Evolutionary conservation across 2,329 filamentous ascomycete species (phyloP).

Genomic region (Dryadomyces quercivorus): DNA sequence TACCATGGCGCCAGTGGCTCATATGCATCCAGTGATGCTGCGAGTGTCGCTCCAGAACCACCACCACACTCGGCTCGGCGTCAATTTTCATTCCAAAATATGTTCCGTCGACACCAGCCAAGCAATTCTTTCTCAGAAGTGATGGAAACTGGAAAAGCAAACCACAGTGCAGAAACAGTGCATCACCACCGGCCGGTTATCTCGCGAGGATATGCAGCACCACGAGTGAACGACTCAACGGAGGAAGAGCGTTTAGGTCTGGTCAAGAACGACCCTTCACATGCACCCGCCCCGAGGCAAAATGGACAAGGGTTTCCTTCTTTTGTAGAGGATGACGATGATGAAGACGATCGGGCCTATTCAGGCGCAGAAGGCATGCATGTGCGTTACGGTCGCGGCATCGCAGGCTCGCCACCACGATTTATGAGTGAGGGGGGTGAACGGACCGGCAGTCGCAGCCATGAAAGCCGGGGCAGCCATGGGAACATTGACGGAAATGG

Average conservation of each 20-base stretch:
- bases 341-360: constrained; percentile 9
- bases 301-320: constrained; percentile 20
- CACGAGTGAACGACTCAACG: constrained; percentile 42
- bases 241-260: constrained; percentile 77
- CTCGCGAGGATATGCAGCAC: constrained; percentile 26
- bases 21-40: constrained; percentile 26
- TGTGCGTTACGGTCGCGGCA: constrained; percentile 27
- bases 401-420: constrained; percentile 22
- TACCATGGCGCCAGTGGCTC: constrained; percentile 29
- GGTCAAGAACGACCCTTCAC: constrained; percentile 56
- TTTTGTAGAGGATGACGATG: constrained; percentile 18
- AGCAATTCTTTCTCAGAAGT: constrained; percentile 3
- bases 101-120: constrained; percentile 51
- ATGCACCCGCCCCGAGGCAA: constrained; percentile 6
- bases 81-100: constrained; percentile 86
- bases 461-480: constrained; percentile 6
- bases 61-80: constrained; percentile 51
- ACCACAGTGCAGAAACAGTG: constrained; percentile 12
- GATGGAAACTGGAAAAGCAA: constrained; percentile 8
- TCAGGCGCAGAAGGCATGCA: constrained; percentile 20
- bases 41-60: constrained; percentile 42
- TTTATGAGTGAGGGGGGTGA: neutral
- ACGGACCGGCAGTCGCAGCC: constrained; percentile 5
- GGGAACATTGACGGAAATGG: neutral
- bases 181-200: constrained; percentile 8